These are phyloP conservation scores for Globisporangium viniferum DNA, from an alignment of 352 stramenopile genomes.

Conservation along the genomic window DNA sequence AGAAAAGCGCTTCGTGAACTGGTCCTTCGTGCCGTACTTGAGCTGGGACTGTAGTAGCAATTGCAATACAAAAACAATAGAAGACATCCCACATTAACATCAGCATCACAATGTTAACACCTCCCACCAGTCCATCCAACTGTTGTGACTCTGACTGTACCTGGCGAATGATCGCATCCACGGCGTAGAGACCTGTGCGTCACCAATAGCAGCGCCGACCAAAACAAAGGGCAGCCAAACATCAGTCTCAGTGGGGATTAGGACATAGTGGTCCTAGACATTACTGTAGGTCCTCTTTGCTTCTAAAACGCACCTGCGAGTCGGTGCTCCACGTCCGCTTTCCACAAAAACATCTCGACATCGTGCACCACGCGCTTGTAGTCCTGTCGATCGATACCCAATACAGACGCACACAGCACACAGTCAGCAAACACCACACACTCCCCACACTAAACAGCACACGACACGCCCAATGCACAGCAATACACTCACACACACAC, in stretches of 20 bases:
- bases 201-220: not conserved
- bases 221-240: not conserved
- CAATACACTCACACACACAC: no score
- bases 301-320: constrained; percentile 46
- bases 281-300: not conserved
- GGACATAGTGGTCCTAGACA: not conserved
- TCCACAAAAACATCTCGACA: constrained; percentile 84
- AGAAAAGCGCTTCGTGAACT: constrained; percentile 78
- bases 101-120: not conserved
- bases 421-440: constrained; percentile 15
- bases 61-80: constrained; percentile 3
- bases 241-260: not conserved
- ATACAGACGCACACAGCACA: constrained; percentile 7
- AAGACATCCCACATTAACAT: not conserved
- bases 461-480: not conserved
- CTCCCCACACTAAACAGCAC: not conserved
- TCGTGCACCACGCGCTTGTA: constrained; percentile 88
- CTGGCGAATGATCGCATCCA: constrained; percentile 83
- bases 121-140: not conserved
- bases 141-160: constrained; percentile 18
- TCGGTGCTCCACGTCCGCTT: constrained; percentile 75
- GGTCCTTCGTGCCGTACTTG: constrained; percentile 63
- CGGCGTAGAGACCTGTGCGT: constrained; percentile 61
- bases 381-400: constrained; percentile 32
- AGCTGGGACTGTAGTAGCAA: constrained; percentile 42